Conservation (phyloP, 1,284 basidiomycete species). For the Mycosarcoma maydis region DNA sequence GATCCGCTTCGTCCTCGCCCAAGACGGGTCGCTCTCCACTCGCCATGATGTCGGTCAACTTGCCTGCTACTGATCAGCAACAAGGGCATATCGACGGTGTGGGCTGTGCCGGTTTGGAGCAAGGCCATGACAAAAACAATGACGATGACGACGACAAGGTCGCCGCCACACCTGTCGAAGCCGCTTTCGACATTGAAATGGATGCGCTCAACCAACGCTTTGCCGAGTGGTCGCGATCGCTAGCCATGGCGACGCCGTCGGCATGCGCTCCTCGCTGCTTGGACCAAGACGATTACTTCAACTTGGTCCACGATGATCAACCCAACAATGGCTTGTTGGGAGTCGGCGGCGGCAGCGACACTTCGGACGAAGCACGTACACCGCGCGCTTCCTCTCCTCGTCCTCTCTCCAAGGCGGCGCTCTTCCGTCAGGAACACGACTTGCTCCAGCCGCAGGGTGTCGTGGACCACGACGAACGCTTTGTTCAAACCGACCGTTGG, state of each 20-base stretch:
- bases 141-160: conserved; percentile 4
- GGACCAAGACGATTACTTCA: conserved; percentile 35
- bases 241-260: conserved; percentile 3
- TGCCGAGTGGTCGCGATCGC: conserved; percentile 30
- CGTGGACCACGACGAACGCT: neutral
- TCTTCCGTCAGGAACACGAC: conserved; percentile 7
- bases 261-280: neutral
- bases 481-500: conserved; percentile 7
- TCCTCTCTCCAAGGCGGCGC: conserved; percentile 15
- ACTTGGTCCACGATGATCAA: conserved; percentile 25
- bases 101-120: neutral
- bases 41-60: conserved; percentile 33
- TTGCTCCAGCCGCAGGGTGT: neutral
- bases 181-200: conserved; percentile 39
- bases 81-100: neutral
- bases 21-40: conserved; percentile 33
- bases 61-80: conserved; percentile 35
- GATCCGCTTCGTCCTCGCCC: conserved; percentile 30
- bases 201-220: conserved; percentile 41
- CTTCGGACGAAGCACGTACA: conserved; percentile 43
- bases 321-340: neutral
- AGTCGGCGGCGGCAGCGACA: conserved; percentile 26
- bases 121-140: neutral
- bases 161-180: conserved; percentile 8
- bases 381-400: conserved; percentile 39